Conservation (phyloP, 352 stramenopile genomes). For the Globisporangium spinosum region DNA sequence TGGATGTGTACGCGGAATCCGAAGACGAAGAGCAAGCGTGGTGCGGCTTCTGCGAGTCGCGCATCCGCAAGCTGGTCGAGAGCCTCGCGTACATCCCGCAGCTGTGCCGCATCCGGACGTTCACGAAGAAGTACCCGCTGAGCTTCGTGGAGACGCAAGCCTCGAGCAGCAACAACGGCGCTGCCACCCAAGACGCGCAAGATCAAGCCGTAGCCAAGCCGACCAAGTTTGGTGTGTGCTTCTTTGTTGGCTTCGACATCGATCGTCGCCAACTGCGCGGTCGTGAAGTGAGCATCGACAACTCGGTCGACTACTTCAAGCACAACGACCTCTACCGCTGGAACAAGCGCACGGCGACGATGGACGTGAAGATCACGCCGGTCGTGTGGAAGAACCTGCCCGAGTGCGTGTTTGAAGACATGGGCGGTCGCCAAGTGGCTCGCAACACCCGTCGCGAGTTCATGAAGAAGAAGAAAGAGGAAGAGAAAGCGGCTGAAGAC, state of each 20-base stretch:
- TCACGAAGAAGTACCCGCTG: constrained; percentile 84
- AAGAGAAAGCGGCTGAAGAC: constrained; percentile 63
- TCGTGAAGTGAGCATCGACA: constrained; percentile 83
- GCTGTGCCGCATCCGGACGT: constrained; percentile 77
- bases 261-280: constrained; percentile 71
- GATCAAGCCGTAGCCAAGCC: constrained; percentile 21
- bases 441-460: constrained; percentile 64
- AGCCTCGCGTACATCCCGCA: constrained; percentile 78
- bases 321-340: constrained; percentile 87
- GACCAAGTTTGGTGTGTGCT: constrained; percentile 73
- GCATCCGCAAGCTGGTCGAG: constrained; percentile 90
- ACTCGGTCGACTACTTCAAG: constrained; percentile 87
- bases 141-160: constrained; percentile 40
- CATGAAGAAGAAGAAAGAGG: constrained; percentile 86
- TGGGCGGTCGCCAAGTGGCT: constrained; percentile 64
- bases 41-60: constrained; percentile 93
- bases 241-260: constrained; percentile 86
- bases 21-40: constrained; percentile 90
- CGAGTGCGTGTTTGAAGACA: constrained; percentile 82
- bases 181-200: constrained; percentile 17
- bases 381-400: constrained; percentile 84
- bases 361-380: constrained; percentile 86
- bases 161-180: constrained; percentile 18
- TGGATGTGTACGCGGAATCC: constrained; percentile 90
- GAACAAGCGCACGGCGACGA: constrained; percentile 84